Conservation (phyloP, 2,329 filamentous ascomycete genomes). For the Rugonectria rugulosa region DNA sequence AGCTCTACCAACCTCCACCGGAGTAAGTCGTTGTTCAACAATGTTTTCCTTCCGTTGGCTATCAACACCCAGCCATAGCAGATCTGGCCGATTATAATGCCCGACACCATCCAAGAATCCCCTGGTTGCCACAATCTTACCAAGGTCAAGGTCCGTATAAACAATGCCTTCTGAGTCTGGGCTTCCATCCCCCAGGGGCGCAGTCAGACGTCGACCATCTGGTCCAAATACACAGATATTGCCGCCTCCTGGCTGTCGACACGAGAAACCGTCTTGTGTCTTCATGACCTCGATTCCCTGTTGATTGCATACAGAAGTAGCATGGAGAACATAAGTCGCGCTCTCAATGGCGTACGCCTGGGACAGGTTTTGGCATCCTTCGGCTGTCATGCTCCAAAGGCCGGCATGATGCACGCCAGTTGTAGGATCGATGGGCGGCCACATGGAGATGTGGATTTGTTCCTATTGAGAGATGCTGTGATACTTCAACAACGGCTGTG, state of each 20-base stretch:
- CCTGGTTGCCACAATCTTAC: constrained; percentile 48
- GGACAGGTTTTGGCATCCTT: constrained; percentile 53
- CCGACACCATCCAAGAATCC: constrained; percentile 49
- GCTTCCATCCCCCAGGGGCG: constrained; percentile 18
- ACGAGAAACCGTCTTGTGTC: constrained; percentile 46
- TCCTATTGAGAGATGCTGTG: constrained; percentile 53
- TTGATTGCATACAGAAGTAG: constrained; percentile 45
- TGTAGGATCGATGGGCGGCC: constrained; percentile 47
- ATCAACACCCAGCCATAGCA: constrained; percentile 47
- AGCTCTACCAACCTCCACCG: too few relatives aligned
- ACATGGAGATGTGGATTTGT: constrained; percentile 56
- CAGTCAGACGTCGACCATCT: constrained; percentile 31
- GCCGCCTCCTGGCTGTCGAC: constrained; percentile 31
- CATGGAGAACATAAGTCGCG: constrained; percentile 57
- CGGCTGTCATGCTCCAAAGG: constrained; percentile 42
- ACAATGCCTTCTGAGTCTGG: constrained; percentile 53
- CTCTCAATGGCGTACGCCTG: constrained; percentile 66
- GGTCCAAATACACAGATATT: constrained; percentile 34
- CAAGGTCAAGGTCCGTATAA: constrained; percentile 58
- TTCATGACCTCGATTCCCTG: constrained; percentile 51
- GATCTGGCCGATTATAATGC: constrained; percentile 47
- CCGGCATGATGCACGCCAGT: constrained; percentile 29
- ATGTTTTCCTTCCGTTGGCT: constrained; percentile 26
- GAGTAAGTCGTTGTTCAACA: too few relatives aligned
- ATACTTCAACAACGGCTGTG: constrained; percentile 58